Conservation (phyloP, 805 yeast genomes). For the Candida pseudoglaebosa region DNA sequence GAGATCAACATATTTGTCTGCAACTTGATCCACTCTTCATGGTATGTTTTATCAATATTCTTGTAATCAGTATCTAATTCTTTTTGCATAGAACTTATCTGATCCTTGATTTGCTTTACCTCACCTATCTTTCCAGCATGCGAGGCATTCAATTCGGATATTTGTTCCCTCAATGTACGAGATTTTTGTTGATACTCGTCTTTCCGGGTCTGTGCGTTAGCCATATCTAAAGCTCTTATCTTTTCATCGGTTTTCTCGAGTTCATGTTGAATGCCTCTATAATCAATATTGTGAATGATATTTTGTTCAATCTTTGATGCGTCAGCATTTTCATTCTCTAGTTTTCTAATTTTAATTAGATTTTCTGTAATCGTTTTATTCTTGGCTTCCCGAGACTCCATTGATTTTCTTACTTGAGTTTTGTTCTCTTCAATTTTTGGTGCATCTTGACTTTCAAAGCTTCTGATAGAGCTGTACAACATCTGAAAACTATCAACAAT, state of each 20-base stretch:
- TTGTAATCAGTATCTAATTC: slow-evolving; percentile 72
- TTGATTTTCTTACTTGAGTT: slow-evolving; percentile 17
- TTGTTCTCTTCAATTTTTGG: slow-evolving; percentile 21
- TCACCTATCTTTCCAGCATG: slow-evolving; percentile 84
- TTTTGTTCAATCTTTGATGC: slow-evolving; percentile 60
- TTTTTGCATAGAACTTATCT: slow-evolving; percentile 47
- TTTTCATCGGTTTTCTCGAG: slow-evolving; percentile 31
- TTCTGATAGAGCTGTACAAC: slow-evolving; percentile 10
- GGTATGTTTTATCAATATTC: slow-evolving; percentile 60
- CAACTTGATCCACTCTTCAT: slow-evolving; percentile 66
- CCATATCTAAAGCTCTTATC: slow-evolving; percentile 45
- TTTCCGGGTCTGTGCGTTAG: slow-evolving; percentile 57
- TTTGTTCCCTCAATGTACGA: slow-evolving; percentile 42
- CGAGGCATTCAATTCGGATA: slow-evolving; percentile 53
- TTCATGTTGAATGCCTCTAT: slow-evolving; percentile 42
- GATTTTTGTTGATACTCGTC: slow-evolving; percentile 60
- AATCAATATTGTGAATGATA: slow-evolving; percentile 60
- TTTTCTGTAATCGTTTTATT: slow-evolving; percentile 18
- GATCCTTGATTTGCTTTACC: slow-evolving; percentile 75
- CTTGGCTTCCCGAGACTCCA: slow-evolving; percentile 13
- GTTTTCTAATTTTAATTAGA: slow-evolving; percentile 22
- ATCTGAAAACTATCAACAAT: slow-evolving; percentile 5
- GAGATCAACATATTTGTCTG: slow-evolving; percentile 74
- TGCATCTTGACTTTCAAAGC: slow-evolving; percentile 20
- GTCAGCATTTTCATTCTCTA: slow-evolving; percentile 47